Evolutionary conservation across 495 filamentous ascomycete species (phyloP).

Genomic region (Podospora pseudoanserina): DNA sequence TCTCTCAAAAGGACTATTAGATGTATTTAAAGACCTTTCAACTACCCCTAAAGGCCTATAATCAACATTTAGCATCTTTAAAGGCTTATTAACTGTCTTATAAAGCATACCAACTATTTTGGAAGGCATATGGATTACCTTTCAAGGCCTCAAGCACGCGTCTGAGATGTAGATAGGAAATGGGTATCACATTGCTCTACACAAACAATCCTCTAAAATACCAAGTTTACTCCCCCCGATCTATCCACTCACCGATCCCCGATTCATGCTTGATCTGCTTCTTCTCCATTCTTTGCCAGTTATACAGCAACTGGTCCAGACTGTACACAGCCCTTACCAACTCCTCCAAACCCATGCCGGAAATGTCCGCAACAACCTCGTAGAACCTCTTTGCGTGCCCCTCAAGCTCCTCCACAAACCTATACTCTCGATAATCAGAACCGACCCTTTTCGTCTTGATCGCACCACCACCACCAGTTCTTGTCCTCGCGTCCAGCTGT

Average conservation of each 20-base stretch:
- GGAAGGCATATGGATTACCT: not conserved
- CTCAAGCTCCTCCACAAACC: conserved; percentile 18
- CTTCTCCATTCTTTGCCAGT: conserved; percentile 23
- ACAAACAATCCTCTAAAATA: not conserved
- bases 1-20: no score
- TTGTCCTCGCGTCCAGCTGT: not conserved
- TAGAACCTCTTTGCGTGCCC: conserved; percentile 26
- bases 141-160: not conserved
- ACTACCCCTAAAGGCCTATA: not conserved
- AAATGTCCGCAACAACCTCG: conserved; percentile 24
- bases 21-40: no score
- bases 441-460: conserved; percentile 21
- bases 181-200: not conserved
- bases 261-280: conserved; percentile 10
- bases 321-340: conserved; percentile 26
- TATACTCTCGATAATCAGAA: conserved; percentile 16
- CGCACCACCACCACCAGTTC: not conserved
- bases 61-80: no score
- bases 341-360: conserved; percentile 23
- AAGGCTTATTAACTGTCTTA: no score
- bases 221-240: not conserved
- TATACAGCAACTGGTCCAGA: conserved; percentile 22
- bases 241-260: not conserved
- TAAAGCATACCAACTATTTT: not conserved
- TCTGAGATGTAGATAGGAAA: no score